Evolutionary conservation across 176 grass and related monocot species (phyloP), one percentile per base, ranked within the genome.

Genomic region (Neostapfia colusana): DNA sequence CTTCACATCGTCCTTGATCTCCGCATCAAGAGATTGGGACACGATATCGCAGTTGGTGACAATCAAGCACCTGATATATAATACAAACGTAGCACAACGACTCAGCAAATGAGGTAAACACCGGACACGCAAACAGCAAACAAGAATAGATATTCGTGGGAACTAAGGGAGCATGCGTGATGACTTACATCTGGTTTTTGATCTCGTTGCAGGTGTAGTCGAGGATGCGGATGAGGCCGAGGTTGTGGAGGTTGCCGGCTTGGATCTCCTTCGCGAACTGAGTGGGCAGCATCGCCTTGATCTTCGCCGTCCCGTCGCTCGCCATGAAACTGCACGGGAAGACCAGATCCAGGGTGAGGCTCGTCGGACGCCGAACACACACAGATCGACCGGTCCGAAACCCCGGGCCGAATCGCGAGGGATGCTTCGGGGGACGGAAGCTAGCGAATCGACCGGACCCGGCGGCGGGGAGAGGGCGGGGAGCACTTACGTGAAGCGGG

Each of bases 211-310:
- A 85, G 35, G 92, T 92, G 78, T 99, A 99, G 63, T 95, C 78
- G 20, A 99, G 74, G 71, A 99, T 71, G 63, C 87, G 89, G 73
- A 99, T 46, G 57, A 99, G 77, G 0, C 89, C 89, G 12, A 99
- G 87, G 66, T 99, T 99, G 53, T 90, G 87, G 23, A 99, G 74
- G 10, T 85, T 95, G 65, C 95, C 95, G 2, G 91, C 90, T 70
- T 69, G 83, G n/a, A 99, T 78, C 78, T 92, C 83, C 14, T 85
- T 8, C 50, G 77, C 80, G 68, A 95, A 90, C 51, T 83, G 65
- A 25, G 85, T 87, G 27, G 92, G 87, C 54, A 99, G 83, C 77
- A 99, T 99, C 49, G 87, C 85, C 70, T 95, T 99, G 54, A 99
- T 70, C 86, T 90, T 99, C 27, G 55, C 80, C 20, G 82, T 76